phyloP scores from a whole-genome alignment of 495 filamentous ascomycete species.

The Penicillium riverlandense region DNA sequence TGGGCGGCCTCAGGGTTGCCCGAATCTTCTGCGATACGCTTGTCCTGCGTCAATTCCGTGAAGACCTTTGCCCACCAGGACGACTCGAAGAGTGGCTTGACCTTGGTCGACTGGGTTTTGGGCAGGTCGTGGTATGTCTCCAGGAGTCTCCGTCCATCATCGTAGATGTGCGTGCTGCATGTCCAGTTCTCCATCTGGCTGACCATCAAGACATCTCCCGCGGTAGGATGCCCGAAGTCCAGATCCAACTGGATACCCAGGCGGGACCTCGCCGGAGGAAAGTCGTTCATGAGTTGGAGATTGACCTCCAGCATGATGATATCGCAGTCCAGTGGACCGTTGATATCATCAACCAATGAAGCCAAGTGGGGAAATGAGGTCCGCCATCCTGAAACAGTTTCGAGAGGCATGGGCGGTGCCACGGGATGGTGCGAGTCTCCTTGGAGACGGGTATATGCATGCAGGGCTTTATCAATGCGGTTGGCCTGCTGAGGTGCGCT shows the following conservation, averaged over 20 bases:
- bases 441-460: slow-evolving; percentile 45
- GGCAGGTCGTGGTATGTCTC: slow-evolving; percentile 29
- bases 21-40: slow-evolving; percentile 26
- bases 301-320: slow-evolving; percentile 44
- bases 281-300: slow-evolving; percentile 39
- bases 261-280: slow-evolving; percentile 32
- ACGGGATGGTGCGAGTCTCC: slow-evolving; percentile 30
- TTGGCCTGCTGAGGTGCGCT: slow-evolving; percentile 34
- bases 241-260: slow-evolving; percentile 40
- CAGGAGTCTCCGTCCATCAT: slow-evolving; percentile 25
- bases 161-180: slow-evolving; percentile 40
- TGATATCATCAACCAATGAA: slow-evolving; percentile 26
- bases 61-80: slow-evolving; percentile 44
- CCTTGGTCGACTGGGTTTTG: slow-evolving; percentile 32
- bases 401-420: slow-evolving; percentile 33
- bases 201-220: slow-evolving; percentile 28
- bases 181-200: slow-evolving; percentile 41
- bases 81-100: slow-evolving; percentile 41
- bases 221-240: slow-evolving; percentile 31
- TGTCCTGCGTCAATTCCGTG: slow-evolving; percentile 33
- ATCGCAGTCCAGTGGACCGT: slow-evolving; percentile 33
- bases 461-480: slow-evolving; percentile 34
- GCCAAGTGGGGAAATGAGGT: slow-evolving; percentile 38
- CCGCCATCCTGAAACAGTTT: slow-evolving; percentile 38
- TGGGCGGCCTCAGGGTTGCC: slow-evolving; percentile 26